Base-by-base conservation (phyloP, 805 yeast species). In the Yamadazyma insecticola region DNA sequence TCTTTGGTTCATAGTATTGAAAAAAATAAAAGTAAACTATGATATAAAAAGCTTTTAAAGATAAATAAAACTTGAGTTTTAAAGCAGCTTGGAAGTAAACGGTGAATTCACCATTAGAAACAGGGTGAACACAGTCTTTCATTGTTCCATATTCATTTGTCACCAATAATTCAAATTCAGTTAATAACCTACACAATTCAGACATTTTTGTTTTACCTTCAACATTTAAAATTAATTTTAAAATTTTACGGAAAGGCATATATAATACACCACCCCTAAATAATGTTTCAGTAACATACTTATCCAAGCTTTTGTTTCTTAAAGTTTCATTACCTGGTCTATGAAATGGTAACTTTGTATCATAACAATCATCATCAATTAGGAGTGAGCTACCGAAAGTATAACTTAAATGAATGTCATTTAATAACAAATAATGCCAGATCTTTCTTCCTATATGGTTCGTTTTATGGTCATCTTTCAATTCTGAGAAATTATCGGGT, bases 361-460 rank as follows among this genome's bases (percentile, higher is more conserved):
- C 84, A 44, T 55, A 77, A 27, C 57, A 57, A 8, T 59, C 58
- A 1, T 52, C 48, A 33, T 51, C 47, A 12, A 70, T 63, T 8
- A 58, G 39, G 15, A 67, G 46, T 0, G 76, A 72, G 13, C 62
- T 62, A 1, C 85, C 85, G 32, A 67, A 57, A 5, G 62, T 55
- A 36, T 63, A 53, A 13, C 72, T 63, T 33, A 70, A 72, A 29
- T 57, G 54, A 2, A 62, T 39, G 44, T 78, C 85, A 24, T 59
- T 37, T 1, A 68, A 43, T 9, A 73, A 54, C 25, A 79, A 50
- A 16, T 60, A 55, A 46, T 65, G 69, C 85, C 85, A 79, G 4
- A 76, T 63, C 42, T 74, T 77, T 44, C 85, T 62, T 64, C 74
- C 66, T 3, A 76, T 44, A 39, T 74, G 71, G 16, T 66, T 60